These are phyloP conservation scores for Hymenoscyphus occultus DNA, from an alignment of 2,329 filamentous ascomycete genomes.

Conservation along the genomic window DNA sequence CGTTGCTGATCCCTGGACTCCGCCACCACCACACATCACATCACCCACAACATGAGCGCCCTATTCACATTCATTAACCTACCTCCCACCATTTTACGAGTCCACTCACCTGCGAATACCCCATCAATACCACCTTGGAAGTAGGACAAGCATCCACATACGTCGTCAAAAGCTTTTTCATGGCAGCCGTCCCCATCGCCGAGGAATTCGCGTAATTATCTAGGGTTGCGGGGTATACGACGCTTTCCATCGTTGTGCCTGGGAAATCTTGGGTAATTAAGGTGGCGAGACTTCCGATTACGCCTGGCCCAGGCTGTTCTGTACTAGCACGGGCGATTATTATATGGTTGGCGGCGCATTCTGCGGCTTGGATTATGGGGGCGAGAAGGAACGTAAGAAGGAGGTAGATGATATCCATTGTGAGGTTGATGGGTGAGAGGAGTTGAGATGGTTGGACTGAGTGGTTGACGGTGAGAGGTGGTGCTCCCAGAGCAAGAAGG, in stretches of 20 bases:
- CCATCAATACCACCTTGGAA: slow-evolving; percentile 38
- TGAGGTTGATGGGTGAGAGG: background rate
- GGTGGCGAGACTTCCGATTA: slow-evolving; percentile 35
- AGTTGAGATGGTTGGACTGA: background rate
- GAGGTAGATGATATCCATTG: background rate
- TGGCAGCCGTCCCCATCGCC: slow-evolving; percentile 34
- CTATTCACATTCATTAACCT: slow-evolving; percentile 20
- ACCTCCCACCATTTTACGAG: background rate
- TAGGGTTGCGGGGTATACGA: slow-evolving; percentile 36
- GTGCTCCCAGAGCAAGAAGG: no score
- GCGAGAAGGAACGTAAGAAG: background rate
- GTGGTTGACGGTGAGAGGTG: background rate
- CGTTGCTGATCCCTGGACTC: slow-evolving; percentile 17
- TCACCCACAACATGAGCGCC: slow-evolving; percentile 33
- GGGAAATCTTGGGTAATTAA: slow-evolving; percentile 34
- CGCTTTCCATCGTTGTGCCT: slow-evolving; percentile 36
- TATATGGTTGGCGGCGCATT: slow-evolving; percentile 31
- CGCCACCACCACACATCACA: slow-evolving; percentile 30
- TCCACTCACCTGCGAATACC: slow-evolving; percentile 36
- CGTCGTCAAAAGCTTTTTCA: slow-evolving; percentile 32
- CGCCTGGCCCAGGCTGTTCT: slow-evolving; percentile 37
- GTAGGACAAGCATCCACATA: slow-evolving; percentile 34
- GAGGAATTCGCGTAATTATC: slow-evolving; percentile 33
- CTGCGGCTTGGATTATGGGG: background rate
- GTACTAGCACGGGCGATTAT: slow-evolving; percentile 39